phyloP scores from a whole-genome alignment of 2,329 filamentous ascomycete species.

The Ascochyta pisi region DNA sequence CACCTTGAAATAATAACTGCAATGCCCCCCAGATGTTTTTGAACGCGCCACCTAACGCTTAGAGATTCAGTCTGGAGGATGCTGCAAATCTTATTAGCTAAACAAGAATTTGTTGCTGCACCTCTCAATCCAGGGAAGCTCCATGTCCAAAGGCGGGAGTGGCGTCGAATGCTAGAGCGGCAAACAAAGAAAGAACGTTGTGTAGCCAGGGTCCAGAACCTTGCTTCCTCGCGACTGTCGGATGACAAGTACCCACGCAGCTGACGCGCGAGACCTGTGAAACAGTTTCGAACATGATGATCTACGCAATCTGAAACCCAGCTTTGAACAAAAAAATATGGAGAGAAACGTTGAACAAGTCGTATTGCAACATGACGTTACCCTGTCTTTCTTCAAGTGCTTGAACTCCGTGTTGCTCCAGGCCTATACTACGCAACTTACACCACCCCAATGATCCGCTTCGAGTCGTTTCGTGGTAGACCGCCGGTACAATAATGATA shows the following conservation, averaged over 20 bases:
- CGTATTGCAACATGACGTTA: conserved; percentile 1
- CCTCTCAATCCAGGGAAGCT: neutral
- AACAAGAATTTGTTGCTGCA: neutral
- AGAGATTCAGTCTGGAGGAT: no score
- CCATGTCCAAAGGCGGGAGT: neutral
- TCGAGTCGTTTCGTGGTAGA: conserved; percentile 1
- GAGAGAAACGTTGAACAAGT: neutral
- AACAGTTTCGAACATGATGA: conserved; percentile 3
- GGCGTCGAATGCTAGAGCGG: neutral
- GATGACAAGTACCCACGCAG: neutral
- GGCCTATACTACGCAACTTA: conserved; percentile 1
- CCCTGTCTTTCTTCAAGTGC: neutral
- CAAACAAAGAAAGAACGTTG: conserved; percentile 4
- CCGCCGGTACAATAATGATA: conserved; percentile 13
- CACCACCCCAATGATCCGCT: conserved; percentile 3
- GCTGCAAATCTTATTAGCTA: no score
- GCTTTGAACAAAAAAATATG: neutral
- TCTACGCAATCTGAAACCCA: neutral
- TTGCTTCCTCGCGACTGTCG: neutral
- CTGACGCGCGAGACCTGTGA: neutral
- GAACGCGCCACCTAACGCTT: no score
- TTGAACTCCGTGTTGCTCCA: neutral
- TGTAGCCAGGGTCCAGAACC: neutral
- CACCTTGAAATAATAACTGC: no score
- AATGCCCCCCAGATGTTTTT: no score